Conservation (phyloP, 495 filamentous ascomycete species). For the Letharia columbiana region DNA sequence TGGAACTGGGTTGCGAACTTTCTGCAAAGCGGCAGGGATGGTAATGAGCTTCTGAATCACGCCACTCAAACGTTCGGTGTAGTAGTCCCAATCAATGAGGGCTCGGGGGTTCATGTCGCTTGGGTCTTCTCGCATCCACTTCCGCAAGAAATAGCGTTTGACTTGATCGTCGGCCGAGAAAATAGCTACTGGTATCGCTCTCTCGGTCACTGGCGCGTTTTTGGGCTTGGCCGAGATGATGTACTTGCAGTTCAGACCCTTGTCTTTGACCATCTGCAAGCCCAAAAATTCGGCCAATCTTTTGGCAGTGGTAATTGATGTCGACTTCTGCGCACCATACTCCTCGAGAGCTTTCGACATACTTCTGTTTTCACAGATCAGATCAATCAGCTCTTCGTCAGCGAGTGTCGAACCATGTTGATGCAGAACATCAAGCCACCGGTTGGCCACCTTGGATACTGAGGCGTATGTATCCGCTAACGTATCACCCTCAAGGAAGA, state of each 20-base stretch:
- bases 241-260: slow-evolving; percentile 97
- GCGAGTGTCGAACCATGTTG: slow-evolving; percentile 77
- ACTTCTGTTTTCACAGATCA: slow-evolving; percentile 97
- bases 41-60: slow-evolving; percentile 99
- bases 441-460: slow-evolving; percentile 91
- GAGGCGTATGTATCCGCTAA: slow-evolving; percentile 81
- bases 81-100: slow-evolving; percentile 94
- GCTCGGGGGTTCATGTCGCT: slow-evolving; percentile 82
- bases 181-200: slow-evolving; percentile 91
- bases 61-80: slow-evolving; percentile 85
- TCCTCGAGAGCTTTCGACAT: slow-evolving; percentile 96
- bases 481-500: slow-evolving; percentile 87
- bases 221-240: slow-evolving; percentile 86
- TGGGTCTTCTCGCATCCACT: slow-evolving; percentile 93
- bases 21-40: slow-evolving; percentile 92
- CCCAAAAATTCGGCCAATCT: slow-evolving; percentile 93
- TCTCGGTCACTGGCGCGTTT: slow-evolving; percentile 85
- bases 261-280: slow-evolving; percentile 98
- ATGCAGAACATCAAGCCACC: slow-evolving; percentile 90
- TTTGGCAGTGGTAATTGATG: slow-evolving; percentile 95
- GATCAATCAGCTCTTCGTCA: slow-evolving; percentile 94
- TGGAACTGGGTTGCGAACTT: slow-evolving; percentile 87
- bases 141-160: slow-evolving; percentile 82
- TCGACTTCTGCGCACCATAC: slow-evolving; percentile 91
- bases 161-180: slow-evolving; percentile 86